Evolutionary conservation across 352 stramenopile genomes (phyloP).

Genomic region (Blastocystis sp.): DNA sequence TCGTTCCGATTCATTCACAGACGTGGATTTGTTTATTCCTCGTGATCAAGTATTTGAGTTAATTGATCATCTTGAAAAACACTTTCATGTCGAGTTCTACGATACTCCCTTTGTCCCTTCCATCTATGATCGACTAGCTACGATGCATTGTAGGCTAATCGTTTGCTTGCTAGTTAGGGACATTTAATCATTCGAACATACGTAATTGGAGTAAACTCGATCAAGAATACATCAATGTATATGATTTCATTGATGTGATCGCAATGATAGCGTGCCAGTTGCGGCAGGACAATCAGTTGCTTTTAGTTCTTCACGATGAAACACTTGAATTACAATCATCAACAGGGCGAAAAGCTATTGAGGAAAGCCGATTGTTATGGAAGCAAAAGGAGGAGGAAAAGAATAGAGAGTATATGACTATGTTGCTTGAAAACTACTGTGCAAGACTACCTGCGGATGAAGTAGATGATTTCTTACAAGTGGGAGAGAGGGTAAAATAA

Average conservation of each 20-base stretch:
- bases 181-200: neutral
- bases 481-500: neutral
- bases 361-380: neutral
- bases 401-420: neutral
- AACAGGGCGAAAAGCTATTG: neutral
- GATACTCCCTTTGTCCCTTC: neutral
- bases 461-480: neutral
- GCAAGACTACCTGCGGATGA: neutral
- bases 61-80: neutral
- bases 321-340: neutral
- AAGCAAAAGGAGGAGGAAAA: neutral
- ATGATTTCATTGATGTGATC: conserved; percentile 8
- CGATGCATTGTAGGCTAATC: neutral
- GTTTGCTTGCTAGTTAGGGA: neutral
- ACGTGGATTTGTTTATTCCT: neutral
- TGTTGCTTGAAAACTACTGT: neutral
- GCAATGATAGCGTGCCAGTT: neutral
- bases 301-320: neutral
- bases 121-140: neutral
- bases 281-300: conserved; percentile 11
- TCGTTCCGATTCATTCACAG: neutral
- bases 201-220: neutral
- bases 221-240: neutral
- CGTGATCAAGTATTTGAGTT: neutral
- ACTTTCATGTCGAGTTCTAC: neutral